A percentile compares a stretch with the other conserved stretches of the same genome.
Evolutionary conservation across 2,329 filamentous ascomycete genomes (phyloP).

Genomic region (Escovopsis weberi): DNA sequence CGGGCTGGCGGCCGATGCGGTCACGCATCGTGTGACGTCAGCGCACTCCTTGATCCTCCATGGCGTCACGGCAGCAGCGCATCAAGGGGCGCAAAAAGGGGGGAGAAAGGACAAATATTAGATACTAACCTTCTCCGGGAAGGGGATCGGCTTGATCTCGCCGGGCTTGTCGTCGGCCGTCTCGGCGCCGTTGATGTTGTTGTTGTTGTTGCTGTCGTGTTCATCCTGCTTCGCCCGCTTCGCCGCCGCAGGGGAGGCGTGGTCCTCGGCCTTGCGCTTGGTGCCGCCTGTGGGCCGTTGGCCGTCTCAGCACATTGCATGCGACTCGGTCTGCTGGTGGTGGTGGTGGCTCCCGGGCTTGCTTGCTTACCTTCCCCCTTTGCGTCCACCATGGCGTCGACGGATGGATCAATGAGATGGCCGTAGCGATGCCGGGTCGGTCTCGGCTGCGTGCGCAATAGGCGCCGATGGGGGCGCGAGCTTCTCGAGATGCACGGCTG

Average conservation of each 20-base stretch:
- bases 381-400: conserved; percentile 11
- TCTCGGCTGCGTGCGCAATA: no score
- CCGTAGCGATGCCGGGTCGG: no score
- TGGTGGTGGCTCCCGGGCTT: not conserved
- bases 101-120: no score
- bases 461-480: no score
- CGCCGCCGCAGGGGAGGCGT: conserved; percentile 44
- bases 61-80: no score
- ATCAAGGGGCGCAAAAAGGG: no score
- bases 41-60: conserved; percentile 4
- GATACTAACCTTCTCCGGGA: conserved; percentile 58
- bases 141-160: conserved; percentile 54
- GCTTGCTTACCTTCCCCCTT: conserved; percentile 26
- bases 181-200: conserved; percentile 12
- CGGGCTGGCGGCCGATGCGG: conserved; percentile 38
- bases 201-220: conserved; percentile 7
- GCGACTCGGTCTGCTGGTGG: not conserved
- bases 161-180: conserved; percentile 29
- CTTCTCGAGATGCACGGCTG: no score
- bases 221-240: conserved; percentile 48
- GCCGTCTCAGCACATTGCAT: not conserved
- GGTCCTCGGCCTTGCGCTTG: conserved; percentile 62
- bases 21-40: not conserved
- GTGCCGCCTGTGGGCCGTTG: conserved; percentile 23
- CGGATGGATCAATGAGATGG: not conserved